Base-by-base conservation (phyloP, 495 filamentous ascomycete genomes). In the Talaromyces ruber region DNA sequence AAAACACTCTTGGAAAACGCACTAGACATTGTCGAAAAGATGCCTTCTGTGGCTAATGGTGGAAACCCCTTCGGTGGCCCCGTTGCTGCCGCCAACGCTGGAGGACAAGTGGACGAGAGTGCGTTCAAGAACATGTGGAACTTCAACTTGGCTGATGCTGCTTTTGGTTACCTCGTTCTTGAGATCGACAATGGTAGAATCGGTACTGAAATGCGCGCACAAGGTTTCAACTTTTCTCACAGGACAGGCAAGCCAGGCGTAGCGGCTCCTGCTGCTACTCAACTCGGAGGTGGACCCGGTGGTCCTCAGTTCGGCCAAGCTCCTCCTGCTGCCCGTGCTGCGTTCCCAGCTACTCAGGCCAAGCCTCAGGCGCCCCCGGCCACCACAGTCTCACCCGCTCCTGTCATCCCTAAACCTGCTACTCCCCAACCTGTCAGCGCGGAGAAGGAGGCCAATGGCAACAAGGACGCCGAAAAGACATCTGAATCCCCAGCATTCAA, bases 41-140 rank as follows among this genome's bases (percentile, higher is more conserved):
- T 99, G 95, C 95, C 95, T 6, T 85, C 85, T 8, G 88, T 89
- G 43, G 94, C 95, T 43, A 95, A 92, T 59, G 95, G 95, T 63
- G 93, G 93, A 1, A 97, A 96, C 72, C 95, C 95, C 0, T 98
- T 98, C 69, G 94, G 95, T 61, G 94, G 94, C 8, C 88, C 89
- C 12, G 81, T 86, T 63, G 83, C 86, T n/a, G 87, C 88, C 18
- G 82, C 82, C 55, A 83, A 81, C 65, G 85, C 84, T 24, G 87
- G 86, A 64, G 93, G 94, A 21, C 91, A 95, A 67, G 91, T 99
- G 21, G 94, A 99, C 68, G 94, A 99, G 77, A 96, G 93, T 65
- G 94, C 94, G 0, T 99, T 99, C 81, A 99, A 99, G 81, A 99
- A 99, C 68, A 98, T 98, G 95, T 99, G 94, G 94, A 99, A 99